Percentiles rank a stretch among this genome's conserved stretches.
Evolutionary conservation across 2,329 filamentous ascomycete genomes (phyloP).

Genomic region (Sphaerulina vaccinii): DNA sequence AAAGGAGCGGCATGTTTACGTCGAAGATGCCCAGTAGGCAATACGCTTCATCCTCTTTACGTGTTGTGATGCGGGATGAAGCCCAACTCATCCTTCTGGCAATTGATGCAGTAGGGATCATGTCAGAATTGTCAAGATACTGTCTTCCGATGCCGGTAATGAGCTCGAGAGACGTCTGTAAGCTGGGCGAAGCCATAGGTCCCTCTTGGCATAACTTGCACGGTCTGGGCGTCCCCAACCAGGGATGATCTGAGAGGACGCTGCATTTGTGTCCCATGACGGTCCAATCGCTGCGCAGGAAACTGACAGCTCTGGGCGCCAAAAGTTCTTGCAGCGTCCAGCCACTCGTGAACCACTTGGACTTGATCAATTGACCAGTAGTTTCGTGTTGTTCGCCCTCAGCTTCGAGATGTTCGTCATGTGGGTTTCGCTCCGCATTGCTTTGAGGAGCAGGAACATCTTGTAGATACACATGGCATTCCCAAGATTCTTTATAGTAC

Average conservation of each 20-base stretch:
- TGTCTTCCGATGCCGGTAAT: background rate
- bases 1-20: constrained; percentile 6
- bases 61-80: background rate
- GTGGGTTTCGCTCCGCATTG: no score
- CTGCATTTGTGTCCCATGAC: background rate
- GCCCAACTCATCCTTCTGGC: background rate
- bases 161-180: background rate
- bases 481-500: background rate
- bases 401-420: no score
- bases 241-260: no score
- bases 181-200: background rate
- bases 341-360: background rate
- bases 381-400: background rate
- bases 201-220: background rate
- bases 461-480: background rate
- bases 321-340: constrained; percentile 4
- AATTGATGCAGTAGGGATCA: background rate
- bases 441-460: background rate
- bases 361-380: background rate
- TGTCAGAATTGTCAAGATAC: background rate
- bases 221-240: no score
- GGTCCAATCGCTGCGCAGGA: background rate
- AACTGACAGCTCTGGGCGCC: background rate
- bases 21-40: background rate
- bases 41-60: background rate